phyloP scores from a whole-genome alignment of 2,329 filamentous ascomycete species.

The Didymella pomorum region DNA sequence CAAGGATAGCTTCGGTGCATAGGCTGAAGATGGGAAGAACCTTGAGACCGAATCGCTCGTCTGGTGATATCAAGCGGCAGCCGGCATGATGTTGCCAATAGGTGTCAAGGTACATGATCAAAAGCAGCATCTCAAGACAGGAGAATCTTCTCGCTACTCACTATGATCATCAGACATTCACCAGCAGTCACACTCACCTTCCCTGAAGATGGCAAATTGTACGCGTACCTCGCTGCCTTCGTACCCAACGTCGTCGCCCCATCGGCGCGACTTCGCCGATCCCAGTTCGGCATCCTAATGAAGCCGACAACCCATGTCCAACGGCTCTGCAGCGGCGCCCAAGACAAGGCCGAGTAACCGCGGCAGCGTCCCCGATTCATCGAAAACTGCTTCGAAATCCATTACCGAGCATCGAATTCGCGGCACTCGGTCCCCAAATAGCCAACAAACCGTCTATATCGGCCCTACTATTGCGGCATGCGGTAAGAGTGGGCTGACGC shows the following conservation, averaged over 20 bases:
- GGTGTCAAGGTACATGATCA: not conserved
- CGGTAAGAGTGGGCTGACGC: slow-evolving; percentile 5
- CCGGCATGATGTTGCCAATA: not conserved
- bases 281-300: slow-evolving; percentile 3
- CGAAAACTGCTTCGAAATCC: not conserved
- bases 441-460: not conserved
- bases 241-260: slow-evolving; percentile 1
- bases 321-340: slow-evolving; percentile 15
- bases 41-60: not conserved
- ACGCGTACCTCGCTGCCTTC: not conserved
- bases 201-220: not conserved
- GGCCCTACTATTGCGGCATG: slow-evolving; percentile 5
- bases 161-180: not conserved
- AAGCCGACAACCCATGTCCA: slow-evolving; percentile 6
- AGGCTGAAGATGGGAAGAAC: not conserved
- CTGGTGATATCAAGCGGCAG: not conserved
- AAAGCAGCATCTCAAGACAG: not conserved
- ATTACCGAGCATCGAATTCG: slow-evolving; percentile 1
- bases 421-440: slow-evolving; percentile 2
- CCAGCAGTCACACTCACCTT: not conserved
- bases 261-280: slow-evolving; percentile 8
- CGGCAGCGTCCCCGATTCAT: slow-evolving; percentile 1
- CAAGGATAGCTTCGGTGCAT: no score
- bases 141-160: not conserved
- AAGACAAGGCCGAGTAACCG: not conserved